These are phyloP conservation scores for Phaeotremella fagi DNA, from an alignment of 768 basidiomycete species.

Conservation along the genomic window DNA sequence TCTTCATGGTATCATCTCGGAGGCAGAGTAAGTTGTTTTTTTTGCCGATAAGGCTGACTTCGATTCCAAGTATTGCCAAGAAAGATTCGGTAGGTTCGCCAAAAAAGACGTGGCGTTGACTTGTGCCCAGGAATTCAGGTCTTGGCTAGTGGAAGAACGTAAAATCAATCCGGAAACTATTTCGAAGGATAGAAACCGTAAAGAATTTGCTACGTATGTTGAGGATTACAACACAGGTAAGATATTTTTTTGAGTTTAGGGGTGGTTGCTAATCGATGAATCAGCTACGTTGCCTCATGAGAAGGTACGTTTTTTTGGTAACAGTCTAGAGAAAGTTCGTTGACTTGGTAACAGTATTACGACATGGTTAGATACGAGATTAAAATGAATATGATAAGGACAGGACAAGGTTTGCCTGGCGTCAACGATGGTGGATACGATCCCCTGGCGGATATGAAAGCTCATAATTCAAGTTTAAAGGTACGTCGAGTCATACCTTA, in stretches of 20 bases:
- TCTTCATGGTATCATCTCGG: slow-evolving; percentile 79
- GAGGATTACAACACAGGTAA: slow-evolving; percentile 47
- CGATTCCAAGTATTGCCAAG: slow-evolving; percentile 62
- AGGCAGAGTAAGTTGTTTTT: slow-evolving; percentile 65
- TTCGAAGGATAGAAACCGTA: slow-evolving; percentile 76
- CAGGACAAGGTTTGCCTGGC: slow-evolving; percentile 72
- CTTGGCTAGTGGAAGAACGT: slow-evolving; percentile 90
- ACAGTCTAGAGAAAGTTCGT: background rate
- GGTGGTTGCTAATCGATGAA: background rate
- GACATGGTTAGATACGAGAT: slow-evolving; percentile 78
- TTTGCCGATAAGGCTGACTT: background rate
- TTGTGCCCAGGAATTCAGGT: slow-evolving; percentile 73
- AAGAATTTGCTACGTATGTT: slow-evolving; percentile 74
- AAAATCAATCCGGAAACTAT: slow-evolving; percentile 85
- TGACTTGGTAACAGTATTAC: slow-evolving; percentile 57
- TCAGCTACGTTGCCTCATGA: slow-evolving; percentile 86
- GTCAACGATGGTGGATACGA: slow-evolving; percentile 64
- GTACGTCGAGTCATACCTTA: slow-evolving; percentile 50
- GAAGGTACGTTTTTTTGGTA: slow-evolving; percentile 51
- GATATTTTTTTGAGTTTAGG: slow-evolving; percentile 7
- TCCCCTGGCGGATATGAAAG: slow-evolving; percentile 75
- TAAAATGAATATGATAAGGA: slow-evolving; percentile 75
- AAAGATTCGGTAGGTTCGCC: slow-evolving; percentile 55
- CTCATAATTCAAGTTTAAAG: slow-evolving; percentile 66
- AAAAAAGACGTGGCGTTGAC: background rate